Evolutionary conservation across 2,329 filamentous ascomycete genomes (phyloP).

Genomic region (Aspergillus viridinutans): DNA sequence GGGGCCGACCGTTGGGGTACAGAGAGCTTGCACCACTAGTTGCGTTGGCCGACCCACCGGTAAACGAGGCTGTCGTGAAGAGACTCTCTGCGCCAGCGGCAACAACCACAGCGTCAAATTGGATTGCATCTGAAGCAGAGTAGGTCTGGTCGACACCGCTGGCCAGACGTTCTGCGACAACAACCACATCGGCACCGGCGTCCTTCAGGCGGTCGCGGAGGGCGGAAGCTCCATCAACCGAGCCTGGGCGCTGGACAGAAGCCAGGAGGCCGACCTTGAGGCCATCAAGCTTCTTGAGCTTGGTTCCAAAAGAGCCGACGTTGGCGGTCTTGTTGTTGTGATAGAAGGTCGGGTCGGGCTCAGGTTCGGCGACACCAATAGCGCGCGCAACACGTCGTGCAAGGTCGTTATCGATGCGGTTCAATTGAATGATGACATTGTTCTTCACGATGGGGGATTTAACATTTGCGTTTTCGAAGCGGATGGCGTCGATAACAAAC

Average conservation of each 20-base stretch:
- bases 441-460: conserved; percentile 55
- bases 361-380: conserved; percentile 57
- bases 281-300: conserved; percentile 58
- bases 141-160: conserved; percentile 61
- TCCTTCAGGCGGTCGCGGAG: conserved; percentile 44
- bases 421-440: conserved; percentile 66
- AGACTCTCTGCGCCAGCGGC: conserved; percentile 50
- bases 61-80: conserved; percentile 40
- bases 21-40: conserved; percentile 50
- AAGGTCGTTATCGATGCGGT: conserved; percentile 63
- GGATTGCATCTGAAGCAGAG: conserved; percentile 54
- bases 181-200: conserved; percentile 51
- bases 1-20: conserved; percentile 60
- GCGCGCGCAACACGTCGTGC: conserved; percentile 60
- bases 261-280: conserved; percentile 62
- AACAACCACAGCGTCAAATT: conserved; percentile 52
- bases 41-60: conserved; percentile 14
- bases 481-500: conserved; percentile 67
- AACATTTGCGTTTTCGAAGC: conserved; percentile 64
- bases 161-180: conserved; percentile 58
- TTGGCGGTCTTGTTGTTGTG: conserved; percentile 62
- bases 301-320: conserved; percentile 56
- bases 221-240: conserved; percentile 47
- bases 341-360: conserved; percentile 61
- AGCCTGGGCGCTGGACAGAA: conserved; percentile 40